These are phyloP conservation scores for Remersonia thermophila DNA, from an alignment of 2,329 filamentous ascomycete genomes.

Conservation along the genomic window DNA sequence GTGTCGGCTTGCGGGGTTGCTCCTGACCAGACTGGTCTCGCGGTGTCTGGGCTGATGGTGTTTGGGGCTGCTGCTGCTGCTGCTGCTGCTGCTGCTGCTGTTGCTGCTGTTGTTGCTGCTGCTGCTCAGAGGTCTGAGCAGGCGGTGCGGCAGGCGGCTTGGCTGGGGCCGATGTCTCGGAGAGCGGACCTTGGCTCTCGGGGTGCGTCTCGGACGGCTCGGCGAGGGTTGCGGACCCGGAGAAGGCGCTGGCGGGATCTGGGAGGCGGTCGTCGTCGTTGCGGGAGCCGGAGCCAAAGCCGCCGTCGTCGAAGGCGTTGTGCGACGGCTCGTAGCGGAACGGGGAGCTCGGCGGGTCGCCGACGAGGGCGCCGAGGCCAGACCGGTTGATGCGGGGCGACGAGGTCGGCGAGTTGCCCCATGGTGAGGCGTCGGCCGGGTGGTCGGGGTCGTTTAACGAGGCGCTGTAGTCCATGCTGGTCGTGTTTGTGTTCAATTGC, in stretches of 20 bases:
- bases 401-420: conserved; percentile 41
- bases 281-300: conserved; percentile 22
- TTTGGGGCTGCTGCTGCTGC: conserved; percentile 9
- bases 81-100: conserved; percentile 16
- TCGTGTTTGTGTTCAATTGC: not conserved
- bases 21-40: conserved; percentile 8
- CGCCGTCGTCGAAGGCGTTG: conserved; percentile 27
- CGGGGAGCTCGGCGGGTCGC: conserved; percentile 29
- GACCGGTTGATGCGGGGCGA: conserved; percentile 36
- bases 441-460: conserved; percentile 44
- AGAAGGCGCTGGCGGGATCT: conserved; percentile 33
- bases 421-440: conserved; percentile 39
- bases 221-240: conserved; percentile 19
- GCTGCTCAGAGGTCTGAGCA: conserved; percentile 21
- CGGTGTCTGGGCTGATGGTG: too few relatives aligned
- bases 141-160: not conserved
- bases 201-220: conserved; percentile 8
- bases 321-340: conserved; percentile 30
- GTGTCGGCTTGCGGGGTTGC: conserved; percentile 47
- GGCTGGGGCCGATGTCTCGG: not conserved
- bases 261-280: conserved; percentile 33
- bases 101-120: conserved; percentile 14
- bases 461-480: conserved; percentile 45
- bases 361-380: conserved; percentile 29
- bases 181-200: conserved; percentile 7